phyloP scores from a whole-genome alignment of 345 rosid genomes.

The Rhizophora apiculata region DNA sequence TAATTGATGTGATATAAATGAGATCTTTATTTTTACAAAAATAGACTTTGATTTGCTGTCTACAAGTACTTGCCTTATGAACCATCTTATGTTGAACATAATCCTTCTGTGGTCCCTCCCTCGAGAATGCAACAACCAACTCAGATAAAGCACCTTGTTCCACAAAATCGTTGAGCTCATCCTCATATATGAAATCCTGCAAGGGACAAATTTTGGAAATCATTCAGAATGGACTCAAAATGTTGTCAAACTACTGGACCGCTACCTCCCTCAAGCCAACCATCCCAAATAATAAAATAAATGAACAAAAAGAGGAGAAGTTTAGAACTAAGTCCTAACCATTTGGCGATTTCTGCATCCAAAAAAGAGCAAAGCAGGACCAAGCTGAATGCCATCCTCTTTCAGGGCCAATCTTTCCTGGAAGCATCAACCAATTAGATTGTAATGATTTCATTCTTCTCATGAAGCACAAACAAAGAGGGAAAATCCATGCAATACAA shows the following conservation, averaged over 20 bases:
- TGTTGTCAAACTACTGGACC: no score
- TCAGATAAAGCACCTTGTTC: constrained; percentile 30
- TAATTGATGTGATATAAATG: background rate
- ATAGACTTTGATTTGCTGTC: background rate
- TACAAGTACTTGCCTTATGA: constrained; percentile 17
- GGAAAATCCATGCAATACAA: background rate
- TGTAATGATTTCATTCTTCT: no score
- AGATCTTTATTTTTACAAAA: background rate
- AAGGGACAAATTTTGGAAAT: background rate
- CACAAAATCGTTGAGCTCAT: constrained; percentile 27
- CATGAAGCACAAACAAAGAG: background rate
- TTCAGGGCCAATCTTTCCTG: constrained; percentile 33
- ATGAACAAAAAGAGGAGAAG: no score
- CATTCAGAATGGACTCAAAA: background rate
- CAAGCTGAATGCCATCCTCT: constrained; percentile 28
- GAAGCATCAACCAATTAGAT: background rate
- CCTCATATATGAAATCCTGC: constrained; percentile 35
- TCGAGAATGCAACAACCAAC: constrained; percentile 31
- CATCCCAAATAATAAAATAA: background rate
- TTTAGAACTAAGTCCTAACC: constrained; percentile 7
- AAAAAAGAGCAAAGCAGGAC: constrained; percentile 26
- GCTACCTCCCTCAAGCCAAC: background rate
- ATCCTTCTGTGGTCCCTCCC: constrained; percentile 34
- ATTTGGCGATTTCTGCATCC: constrained; percentile 34
- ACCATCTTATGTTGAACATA: constrained; percentile 32